These are phyloP conservation scores for Epicoccum nigrum DNA, from an alignment of 2,329 filamentous ascomycete genomes.

Conservation along the genomic window DNA sequence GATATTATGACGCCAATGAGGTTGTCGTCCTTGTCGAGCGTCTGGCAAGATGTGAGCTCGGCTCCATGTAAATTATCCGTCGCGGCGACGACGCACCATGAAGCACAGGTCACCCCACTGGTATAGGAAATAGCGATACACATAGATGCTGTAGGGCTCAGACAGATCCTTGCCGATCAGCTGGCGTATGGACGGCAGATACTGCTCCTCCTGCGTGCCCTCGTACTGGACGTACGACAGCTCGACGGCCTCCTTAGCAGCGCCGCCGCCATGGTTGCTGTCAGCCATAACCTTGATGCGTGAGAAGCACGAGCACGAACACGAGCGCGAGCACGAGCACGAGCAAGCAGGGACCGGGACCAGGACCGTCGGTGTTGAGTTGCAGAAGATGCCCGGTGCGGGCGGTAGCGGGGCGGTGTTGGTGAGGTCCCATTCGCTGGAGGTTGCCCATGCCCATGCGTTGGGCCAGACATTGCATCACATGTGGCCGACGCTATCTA, in stretches of 20 bases:
- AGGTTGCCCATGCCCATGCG: neutral
- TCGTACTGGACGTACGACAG: conserved; percentile 66
- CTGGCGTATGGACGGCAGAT: conserved; percentile 85
- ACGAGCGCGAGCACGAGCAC: conserved; percentile 9
- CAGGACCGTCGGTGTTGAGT: neutral
- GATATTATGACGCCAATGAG: conserved; percentile 92
- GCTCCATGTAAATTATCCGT: neutral
- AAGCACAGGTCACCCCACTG: conserved; percentile 99
- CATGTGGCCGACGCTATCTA: conserved; percentile 6
- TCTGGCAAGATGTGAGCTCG: conserved; percentile 23
- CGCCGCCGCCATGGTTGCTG: neutral
- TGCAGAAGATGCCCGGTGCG: conserved; percentile 2
- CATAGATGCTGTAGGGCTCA: conserved; percentile 98
- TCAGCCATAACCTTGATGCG: conserved; percentile 8
- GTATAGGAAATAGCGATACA: conserved; percentile 96
- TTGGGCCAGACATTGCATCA: conserved; percentile 1
- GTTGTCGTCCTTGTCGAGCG: conserved; percentile 51
- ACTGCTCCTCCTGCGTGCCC: conserved; percentile 63
- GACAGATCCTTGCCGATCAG: conserved; percentile 96
- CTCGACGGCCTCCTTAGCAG: neutral
- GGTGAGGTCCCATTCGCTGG: conserved; percentile 1
- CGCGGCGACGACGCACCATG: conserved; percentile 65
- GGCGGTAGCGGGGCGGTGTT: conserved; percentile 6
- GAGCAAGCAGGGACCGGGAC: conserved; percentile 1
- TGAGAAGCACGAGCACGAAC: neutral